Evolutionary conservation across 345 rosid species (phyloP), one percentile per base, ranked within the genome.

Genomic region (Lagerstroemia speciosa): DNA sequence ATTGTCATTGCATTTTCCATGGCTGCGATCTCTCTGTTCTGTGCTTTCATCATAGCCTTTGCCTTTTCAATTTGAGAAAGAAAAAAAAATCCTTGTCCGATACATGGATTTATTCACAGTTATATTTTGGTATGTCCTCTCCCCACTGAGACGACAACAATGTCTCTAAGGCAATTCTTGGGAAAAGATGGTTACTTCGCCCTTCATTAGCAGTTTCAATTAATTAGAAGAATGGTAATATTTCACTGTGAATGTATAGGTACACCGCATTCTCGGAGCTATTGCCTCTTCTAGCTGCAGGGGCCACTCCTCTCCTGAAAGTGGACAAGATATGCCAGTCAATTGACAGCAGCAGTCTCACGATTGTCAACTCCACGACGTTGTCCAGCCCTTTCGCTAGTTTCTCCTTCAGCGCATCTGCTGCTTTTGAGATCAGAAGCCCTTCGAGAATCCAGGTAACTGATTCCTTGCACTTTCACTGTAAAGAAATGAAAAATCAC

Each of bases 261-360:
- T 93, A 93, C 73, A 93, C 97, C 38, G 94, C 97, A 34, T 89
- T 79, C 77, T 93, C 98, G 3, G 97, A 93, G 90, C 73, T 93
- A 74, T 75, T 93, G 83, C 97, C 98, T 8, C 90, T 93, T 37
- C 79, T 93, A 69, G 97, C 97, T 20, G 83, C 70, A 6, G 89
- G 94, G 53, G 62, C 87, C n/a, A 80, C 81, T 55, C 97, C 98
- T 3, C 78, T 93, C 31, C 50, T 93, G 72, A 93, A 93, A 80
- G 83, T 91, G 62, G 80, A 89, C 72, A 85, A 72, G 64, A 93
- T 93, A 69, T 71, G 69, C 62, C 98, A 91, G 78, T 65, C 79
- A 27, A 84, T 93, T 50, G 86, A 91, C 72, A 64, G 86, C 24
- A 72, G 75, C 75, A 86, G 52, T 69, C 84, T 80, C 50, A 62